Evolutionary conservation across 371 early-diverging fungal species (phyloP), one percentile per base, ranked within the genome.

Genomic region (Circinella minor): DNA sequence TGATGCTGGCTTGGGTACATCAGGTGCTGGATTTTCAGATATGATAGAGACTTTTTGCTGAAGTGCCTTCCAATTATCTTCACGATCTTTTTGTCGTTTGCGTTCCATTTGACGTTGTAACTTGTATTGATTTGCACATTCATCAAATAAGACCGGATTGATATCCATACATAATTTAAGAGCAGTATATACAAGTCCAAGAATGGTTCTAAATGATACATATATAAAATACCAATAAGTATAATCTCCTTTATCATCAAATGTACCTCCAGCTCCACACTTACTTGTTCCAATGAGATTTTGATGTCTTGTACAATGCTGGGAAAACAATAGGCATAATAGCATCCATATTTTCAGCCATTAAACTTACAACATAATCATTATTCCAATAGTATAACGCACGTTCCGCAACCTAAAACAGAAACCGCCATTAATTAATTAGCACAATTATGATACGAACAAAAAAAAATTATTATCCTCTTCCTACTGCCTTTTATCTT

Each of bases 361-460:
- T 95, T 72, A 98, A 76, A 74, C 91, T 94, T 71, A 95, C 93
- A 75, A 98, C 93, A 74, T 97, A 97, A 69, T 96, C 97, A 74
- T 98, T 98, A 80, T 96, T 97, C 98, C 98, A 98, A 81, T 93
- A 96, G 67, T 92, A 94, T 36, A 98, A 81, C 5, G 99, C 97
- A 61, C 99, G 88, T 81, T 98, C 99, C 34, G 98, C 97, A 9
- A 90, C 96, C 92, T 93, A 27, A 27, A 27, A 27, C 27, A 27
- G 2, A 27, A 27, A 27, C 2, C 27, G 2, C 27, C 27, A 27
- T 27, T 27, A 27, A 27, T 27, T 27, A 27, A 27, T 27, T 27
- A 27, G 2, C 27, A 27, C 27, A 27, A 27, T 27, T 27, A 27
- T 27, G 27, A 27, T 27, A 27, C 2, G 27, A 27, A 27, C n/a